Evolutionary conservation across 2,329 filamentous ascomycete genomes (phyloP), one percentile per base, ranked within the genome.

Genomic region (Penicillium psychrosexuale): DNA sequence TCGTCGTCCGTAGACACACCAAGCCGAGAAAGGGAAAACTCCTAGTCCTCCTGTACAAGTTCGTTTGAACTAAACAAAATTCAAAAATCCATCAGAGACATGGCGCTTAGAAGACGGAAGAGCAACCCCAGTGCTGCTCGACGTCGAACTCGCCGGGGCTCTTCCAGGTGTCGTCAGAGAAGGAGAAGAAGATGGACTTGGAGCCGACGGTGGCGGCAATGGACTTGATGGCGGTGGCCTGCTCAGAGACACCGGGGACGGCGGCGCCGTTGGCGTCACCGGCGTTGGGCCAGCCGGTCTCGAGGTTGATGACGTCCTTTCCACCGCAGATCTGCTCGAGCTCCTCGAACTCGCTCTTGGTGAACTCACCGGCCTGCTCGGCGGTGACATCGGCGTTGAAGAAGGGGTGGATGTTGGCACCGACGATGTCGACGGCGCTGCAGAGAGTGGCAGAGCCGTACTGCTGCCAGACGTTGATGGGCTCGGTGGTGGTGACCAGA

Each of bases 331-430:
- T 78, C 64, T 74, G 72, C 71, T 84, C 77, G 60, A 96, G 85
- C 61, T 89, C 80, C 44, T 84, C 77, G 61, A 96, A 83, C 82
- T 96, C 86, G 66, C 80, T 70, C 62, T 80, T 77, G 66, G 92
- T 89, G 73, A 97, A 97, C 49, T 78, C 72, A 71, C 93, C 93
- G 52, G 92, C 91, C 47, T 82, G 69, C 4, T 75, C 67, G 57
- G 91, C 83, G 24, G 76, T 69, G 61, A 87, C 82, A 55, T 82
- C 78, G 43, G 84, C 71, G 81, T 95, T 95, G 88, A 97, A 97
- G 88, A 89, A 97, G 64, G 92, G 86, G 80, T 97, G 92, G 68
- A 95, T 85, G 82, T 97, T 96, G 75, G 85, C 86, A 75, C 87
- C 89, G 36, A 90, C 82, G 58, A 95, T 79, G 70, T 96, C 91